Base-by-base conservation (phyloP, 2,329 filamentous ascomycete genomes). In the Phaeomoniella chlamydospora region DNA sequence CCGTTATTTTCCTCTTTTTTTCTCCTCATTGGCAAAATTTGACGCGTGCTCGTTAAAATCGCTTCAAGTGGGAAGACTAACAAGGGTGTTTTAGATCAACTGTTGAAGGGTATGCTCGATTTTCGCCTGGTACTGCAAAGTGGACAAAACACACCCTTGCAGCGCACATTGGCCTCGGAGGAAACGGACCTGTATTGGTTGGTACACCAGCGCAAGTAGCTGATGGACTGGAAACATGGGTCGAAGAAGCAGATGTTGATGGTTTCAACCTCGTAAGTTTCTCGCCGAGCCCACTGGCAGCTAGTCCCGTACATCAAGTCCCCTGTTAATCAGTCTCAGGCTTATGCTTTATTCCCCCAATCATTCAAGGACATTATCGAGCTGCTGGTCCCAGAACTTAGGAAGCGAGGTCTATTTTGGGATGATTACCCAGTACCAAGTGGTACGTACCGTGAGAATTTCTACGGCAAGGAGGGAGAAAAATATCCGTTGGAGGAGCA, bases 91-190 rank as follows among this genome's bases (percentile, higher is more conserved):
- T n/a, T n/a, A n/a, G n/a, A n/a, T n/a, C n/a, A 4, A 5, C 15
- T 36, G 13, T 30, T 22, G 5, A 11, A 15, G 11, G 11, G 11
- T n/a, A 14, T 14, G 19, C 34, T 30, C 15, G 19, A 29, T 31
- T 36, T 15, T 29, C 13, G 18, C 73, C 74, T 0, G 68, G 64
- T 2, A 70, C 72, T 2, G 61, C 67, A 0, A 80, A 78, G 47
- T 84, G 80, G 80, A 84, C 78, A 1, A 82, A 82, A 51, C 63
- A 71, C 33, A 80, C 74, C 0, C 67, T 84, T 4, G 78, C 75
- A 0, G 67, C 80, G 46, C 73, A 80, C 43, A 70, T 82, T 34
- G 72, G 70, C 30, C 65, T 83, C 10, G 79, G 79, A 3, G 79
- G 79, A 2, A 67, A 80, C 13, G 76, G 77, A 0, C 71, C 76